Evolutionary conservation across 371 early-diverging fungal species (phyloP), one percentile per base, ranked within the genome.

Genomic region (Mucor velutinosus): DNA sequence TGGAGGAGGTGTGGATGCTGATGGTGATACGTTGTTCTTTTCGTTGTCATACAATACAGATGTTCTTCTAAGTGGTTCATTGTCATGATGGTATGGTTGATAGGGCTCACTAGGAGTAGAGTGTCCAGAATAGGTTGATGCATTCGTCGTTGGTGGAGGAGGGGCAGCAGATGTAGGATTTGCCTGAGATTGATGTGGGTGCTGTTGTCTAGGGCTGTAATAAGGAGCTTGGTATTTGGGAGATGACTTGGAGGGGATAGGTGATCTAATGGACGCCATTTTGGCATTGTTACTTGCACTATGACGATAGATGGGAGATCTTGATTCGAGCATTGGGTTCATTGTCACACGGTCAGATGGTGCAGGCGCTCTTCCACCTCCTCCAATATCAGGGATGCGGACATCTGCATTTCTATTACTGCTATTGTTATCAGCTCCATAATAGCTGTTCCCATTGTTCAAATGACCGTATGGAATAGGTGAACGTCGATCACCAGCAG

Each of bases 311-410:
- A 59, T 57, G 30, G 71, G 58, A 19, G 77, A 76, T 65, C 73
- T 29, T n/a, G 62, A 29, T 29, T 65, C 65, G 25, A 72, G 62
- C 58, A 74, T 62, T 1, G 75, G 75, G 43, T 78, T 74, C 78
- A 77, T 77, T 57, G 72, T 64, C 7, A 71, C 67, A 49, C 75
- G 71, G 19, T 78, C 78, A 25, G 71, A 71, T 3, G 78, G 78
- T 8, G 73, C 71, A 29, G 75, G 75, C 14, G 75, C 78, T 33
- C 72, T 67, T 33, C 78, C 75, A 4, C 66, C 66, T 49, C 72
- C 73, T 41, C 78, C 72, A 62, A 82, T 82, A 64, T 75, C 74
- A 41, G 75, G 75, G 47, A 76, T 75, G 39, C 75, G 73, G 14
- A 75, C 73, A 51, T 79, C 76, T 19, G 64, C 58, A 58, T 53